Evolutionary conservation across 768 basidiomycete genomes (phyloP), one percentile per base, ranked within the genome.

Genomic region (Hygrocybe punicea): DNA sequence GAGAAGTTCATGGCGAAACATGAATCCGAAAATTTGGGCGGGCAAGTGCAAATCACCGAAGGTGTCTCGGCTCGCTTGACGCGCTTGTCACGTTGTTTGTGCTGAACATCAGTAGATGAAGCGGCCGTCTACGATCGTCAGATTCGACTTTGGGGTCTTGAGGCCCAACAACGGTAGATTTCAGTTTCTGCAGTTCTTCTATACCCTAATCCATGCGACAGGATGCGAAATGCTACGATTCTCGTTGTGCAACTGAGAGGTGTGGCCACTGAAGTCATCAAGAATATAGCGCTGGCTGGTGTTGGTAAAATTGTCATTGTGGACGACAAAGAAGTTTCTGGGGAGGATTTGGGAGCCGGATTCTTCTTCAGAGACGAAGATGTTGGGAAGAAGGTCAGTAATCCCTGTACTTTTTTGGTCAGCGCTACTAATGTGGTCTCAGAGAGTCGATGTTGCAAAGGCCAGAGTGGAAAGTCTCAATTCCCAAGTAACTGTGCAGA

Each of bases 101-200:
- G 6, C 17, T 53, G 33, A 24, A 6, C 35, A 14, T 40, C 33
- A 19, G 14, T 35, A 62, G 60, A 62, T 57, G 60, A 62, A 54
- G 60, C 60, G 25, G 60, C 60, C 21, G 51, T 62, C 23, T 97
- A 98, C 71, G 97, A 98, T 71, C 86, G 96, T 24, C 95, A 98
- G 72, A 97, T 98, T 77, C 85, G 96, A 29, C 75, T 98, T 63
- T 99, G 97, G 97, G 97, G 97, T 45, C 83, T 98, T 40, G 97
- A 98, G 70, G 97, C 97, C 35, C 97, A 99, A 70, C 93, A 97
- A 73, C 83, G 89, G 94, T 91, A 29, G 24, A 35, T 50, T 48
- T 46, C 35, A 29, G 17, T 54, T 51, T 47, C 50, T 53, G 24
- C 17, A 36, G 40, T 25, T 48, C 46, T 23, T 14, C 40, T 55